Conservation (phyloP, 2,329 filamentous ascomycete genomes). For the Aspergillus brunneoviolaceus region DNA sequence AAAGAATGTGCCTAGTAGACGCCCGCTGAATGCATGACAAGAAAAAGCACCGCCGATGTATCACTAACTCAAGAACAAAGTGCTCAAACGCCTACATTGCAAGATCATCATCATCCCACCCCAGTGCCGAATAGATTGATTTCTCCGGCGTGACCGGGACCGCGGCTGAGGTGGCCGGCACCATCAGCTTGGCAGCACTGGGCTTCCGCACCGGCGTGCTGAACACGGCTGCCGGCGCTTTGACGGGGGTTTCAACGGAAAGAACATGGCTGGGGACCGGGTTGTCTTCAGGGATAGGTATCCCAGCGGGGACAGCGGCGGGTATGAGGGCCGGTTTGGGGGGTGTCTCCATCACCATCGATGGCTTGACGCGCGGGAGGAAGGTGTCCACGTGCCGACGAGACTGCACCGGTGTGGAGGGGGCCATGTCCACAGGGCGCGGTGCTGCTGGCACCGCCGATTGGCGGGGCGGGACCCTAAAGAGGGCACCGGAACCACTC, state of each 20-base stretch:
- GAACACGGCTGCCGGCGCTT: slow-evolving; percentile 18
- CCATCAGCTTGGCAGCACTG: slow-evolving; percentile 19
- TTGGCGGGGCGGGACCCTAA: slow-evolving; percentile 26
- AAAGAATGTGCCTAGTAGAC: background rate
- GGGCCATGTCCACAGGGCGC: slow-evolving; percentile 24
- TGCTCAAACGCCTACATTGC: slow-evolving; percentile 10
- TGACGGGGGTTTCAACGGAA: slow-evolving; percentile 6
- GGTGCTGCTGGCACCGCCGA: slow-evolving; percentile 18
- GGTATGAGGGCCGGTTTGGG: slow-evolving; percentile 19
- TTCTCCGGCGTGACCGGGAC: slow-evolving; percentile 37
- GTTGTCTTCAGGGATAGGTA: background rate
- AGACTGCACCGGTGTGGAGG: slow-evolving; percentile 30
- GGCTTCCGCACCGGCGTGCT: slow-evolving; percentile 34
- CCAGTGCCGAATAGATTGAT: slow-evolving; percentile 45
- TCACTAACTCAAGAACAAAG: background rate
- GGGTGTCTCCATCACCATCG: slow-evolving; percentile 33
- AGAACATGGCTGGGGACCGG: background rate
- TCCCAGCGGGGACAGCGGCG: slow-evolving; percentile 7
- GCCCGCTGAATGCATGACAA: background rate
- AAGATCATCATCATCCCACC: slow-evolving; percentile 46
- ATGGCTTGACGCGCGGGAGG: slow-evolving; percentile 16
- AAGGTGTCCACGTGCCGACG: slow-evolving; percentile 18
- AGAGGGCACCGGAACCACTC: slow-evolving; percentile 23
- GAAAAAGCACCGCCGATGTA: slow-evolving; percentile 14
- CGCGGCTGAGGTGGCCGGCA: slow-evolving; percentile 13